Evolutionary conservation across 352 stramenopile genomes (phyloP), one percentile per base, ranked within the genome.

Genomic region (Pythium aquatile): DNA sequence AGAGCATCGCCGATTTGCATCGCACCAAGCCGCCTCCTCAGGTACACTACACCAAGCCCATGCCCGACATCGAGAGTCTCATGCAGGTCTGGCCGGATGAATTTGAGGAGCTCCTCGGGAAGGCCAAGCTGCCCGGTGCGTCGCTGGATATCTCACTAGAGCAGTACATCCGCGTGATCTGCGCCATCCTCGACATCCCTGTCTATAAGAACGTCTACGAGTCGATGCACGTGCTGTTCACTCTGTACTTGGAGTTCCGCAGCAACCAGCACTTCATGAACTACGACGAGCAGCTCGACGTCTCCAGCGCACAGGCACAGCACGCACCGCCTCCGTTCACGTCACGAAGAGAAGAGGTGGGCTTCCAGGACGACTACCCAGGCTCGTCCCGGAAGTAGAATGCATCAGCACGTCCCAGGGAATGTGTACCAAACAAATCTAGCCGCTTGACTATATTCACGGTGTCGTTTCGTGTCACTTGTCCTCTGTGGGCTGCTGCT

Each of bases 221-320:
- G 74, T 97, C 89, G 65, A 80, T 99, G 11, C 96, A 99, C 69
- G 81, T 98, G 52, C 79, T 99, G 48, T 98, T 99, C 66, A 97
- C 88, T 32, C 73, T 98, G 33, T 99, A 95, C 73, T 68, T 94
- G 42, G 88, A 97, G 66, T 98, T 97, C 75, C 81, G 78, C 53
- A 94, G 81, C 66, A 98, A 98, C 75, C 90, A 96, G 74, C 92
- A 98, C 66, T 98, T 98, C 53, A 94, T 96, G 83, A 90, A 90
- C 76, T 90, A 85, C 57, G 81, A 88, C 66, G 75, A 83, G 48
- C 77, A 79, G 54, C 62, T 80, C 26, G 72, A 80, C 24, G 63
- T 61, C 55, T 52, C 72, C 16, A 67, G 35, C 57, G 33, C 53
- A 26, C 51, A 53, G 14, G 49, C 39, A 10, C 53, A 64, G 28